Evolutionary conservation across 805 yeast species (phyloP), one percentile per base, ranked within the genome.

Genomic region (Kuraishia cidri): DNA sequence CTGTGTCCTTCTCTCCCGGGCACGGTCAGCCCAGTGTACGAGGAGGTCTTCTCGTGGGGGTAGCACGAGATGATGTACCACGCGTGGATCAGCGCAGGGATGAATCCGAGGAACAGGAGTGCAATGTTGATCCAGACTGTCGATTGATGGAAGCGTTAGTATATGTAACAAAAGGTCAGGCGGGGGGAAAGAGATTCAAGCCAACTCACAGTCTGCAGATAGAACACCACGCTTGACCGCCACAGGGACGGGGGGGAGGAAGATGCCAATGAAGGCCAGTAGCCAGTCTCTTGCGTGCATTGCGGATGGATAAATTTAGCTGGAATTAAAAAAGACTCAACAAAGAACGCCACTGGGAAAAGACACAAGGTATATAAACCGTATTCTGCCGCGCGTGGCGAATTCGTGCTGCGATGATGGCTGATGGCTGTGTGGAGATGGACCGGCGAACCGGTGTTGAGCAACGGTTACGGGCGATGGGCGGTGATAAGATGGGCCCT

Each of bases 71-170:
- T 82, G 46, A 84, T 79, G 54, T 82, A 84, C 72, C 84, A 78
- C 26, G 79, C 61, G 47, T 84, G 94, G 38, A 84, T 54, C 24
- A 83, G 66, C 8, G 92, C 94, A 1, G 94, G 94, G 34, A 84
- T 48, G 50, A 66, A 77, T 2, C 94, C 92, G 28, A 84, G 62
- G 36, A 72, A 47, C 53, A 86, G 79, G 20, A 84, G 65, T 5
- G 80, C 74, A 30, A 80, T 61, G 49, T 80, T 81, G 39, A 80
- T 70, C 58, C 69, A 59, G 42, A 66, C 62, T 56, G 17, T 3
- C 7, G 11, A 14, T 13, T 16, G 12, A 5, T 14, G n/a, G 4
- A 17, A 8, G 5, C 21, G 30, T 9, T 14, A 21, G 21, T 15
- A 18, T 17, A 26, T 11, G 12, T 11, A 15, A 21, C 12, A 9